Percentiles rank a stretch among this genome's conserved stretches.
phyloP scores from a whole-genome alignment of 441 rosid genomes.

The Gossypium davidsonii region DNA sequence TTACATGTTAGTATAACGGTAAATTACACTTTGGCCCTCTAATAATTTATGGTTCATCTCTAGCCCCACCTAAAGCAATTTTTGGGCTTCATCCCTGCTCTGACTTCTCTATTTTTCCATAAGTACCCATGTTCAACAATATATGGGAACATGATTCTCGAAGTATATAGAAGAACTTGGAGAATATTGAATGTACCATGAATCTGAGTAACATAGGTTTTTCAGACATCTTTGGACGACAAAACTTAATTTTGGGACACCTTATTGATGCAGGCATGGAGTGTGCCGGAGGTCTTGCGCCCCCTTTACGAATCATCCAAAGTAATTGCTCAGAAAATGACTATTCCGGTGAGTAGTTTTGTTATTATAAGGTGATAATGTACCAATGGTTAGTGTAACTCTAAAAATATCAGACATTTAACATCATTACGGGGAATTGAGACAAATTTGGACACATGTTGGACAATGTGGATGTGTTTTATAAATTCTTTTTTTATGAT shows the following conservation, averaged over 20 bases:
- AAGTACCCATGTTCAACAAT: background rate
- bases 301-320: conserved; percentile 89
- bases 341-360: conserved; percentile 65
- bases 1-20: no score
- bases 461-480: background rate
- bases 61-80: no score
- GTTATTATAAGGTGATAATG: background rate
- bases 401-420: background rate
- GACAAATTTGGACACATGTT: background rate
- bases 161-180: no score
- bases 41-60: no score
- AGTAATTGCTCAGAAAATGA: conserved; percentile 88
- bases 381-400: background rate
- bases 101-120: background rate
- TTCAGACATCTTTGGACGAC: background rate
- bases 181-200: no score
- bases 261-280: conserved; percentile 65
- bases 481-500: background rate
- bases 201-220: background rate
- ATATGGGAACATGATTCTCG: background rate
- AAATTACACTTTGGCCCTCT: no score
- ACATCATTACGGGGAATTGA: background rate
- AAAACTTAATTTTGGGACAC: background rate
- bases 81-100: no score
- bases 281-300: conserved; percentile 94